Evolutionary conservation across 371 early-diverging fungal species (phyloP).

Genomic region (Mortierella sp.): DNA sequence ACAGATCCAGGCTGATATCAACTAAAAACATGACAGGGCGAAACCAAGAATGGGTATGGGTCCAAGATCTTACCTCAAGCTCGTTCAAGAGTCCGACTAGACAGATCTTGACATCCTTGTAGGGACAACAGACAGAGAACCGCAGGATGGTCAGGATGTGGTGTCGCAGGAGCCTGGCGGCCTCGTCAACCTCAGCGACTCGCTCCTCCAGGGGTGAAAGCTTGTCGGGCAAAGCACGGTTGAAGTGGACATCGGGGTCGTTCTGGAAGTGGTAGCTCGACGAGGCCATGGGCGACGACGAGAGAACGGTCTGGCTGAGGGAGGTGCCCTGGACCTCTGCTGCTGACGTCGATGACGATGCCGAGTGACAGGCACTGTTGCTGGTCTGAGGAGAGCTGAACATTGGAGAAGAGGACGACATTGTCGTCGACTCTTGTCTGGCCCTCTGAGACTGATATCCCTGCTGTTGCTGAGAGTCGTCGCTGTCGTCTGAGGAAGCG

Average conservation of each 20-base stretch:
- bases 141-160: slow-evolving; percentile 69
- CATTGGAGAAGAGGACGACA: slow-evolving; percentile 44
- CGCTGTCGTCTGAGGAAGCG: slow-evolving; percentile 14
- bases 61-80: slow-evolving; percentile 54
- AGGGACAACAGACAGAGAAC: slow-evolving; percentile 69
- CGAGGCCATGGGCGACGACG: slow-evolving; percentile 33
- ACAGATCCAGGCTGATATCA: background rate
- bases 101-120: slow-evolving; percentile 68
- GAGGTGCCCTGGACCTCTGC: slow-evolving; percentile 5
- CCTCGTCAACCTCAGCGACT: slow-evolving; percentile 52
- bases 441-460: slow-evolving; percentile 24
- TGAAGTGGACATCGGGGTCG: slow-evolving; percentile 55
- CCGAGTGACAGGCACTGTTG: slow-evolving; percentile 29
- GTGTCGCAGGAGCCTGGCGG: slow-evolving; percentile 50
- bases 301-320: slow-evolving; percentile 1
- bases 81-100: slow-evolving; percentile 62
- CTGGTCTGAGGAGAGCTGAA: slow-evolving; percentile 23
- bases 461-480: background rate
- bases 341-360: slow-evolving; percentile 31
- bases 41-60: background rate
- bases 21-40: background rate
- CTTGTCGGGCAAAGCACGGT: slow-evolving; percentile 46
- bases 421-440: slow-evolving; percentile 28
- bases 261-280: slow-evolving; percentile 53
- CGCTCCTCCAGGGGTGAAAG: slow-evolving; percentile 53